phyloP scores from a whole-genome alignment of 225 moss, liverwort and hornwort genomes.

The Neckera pumila region DNA sequence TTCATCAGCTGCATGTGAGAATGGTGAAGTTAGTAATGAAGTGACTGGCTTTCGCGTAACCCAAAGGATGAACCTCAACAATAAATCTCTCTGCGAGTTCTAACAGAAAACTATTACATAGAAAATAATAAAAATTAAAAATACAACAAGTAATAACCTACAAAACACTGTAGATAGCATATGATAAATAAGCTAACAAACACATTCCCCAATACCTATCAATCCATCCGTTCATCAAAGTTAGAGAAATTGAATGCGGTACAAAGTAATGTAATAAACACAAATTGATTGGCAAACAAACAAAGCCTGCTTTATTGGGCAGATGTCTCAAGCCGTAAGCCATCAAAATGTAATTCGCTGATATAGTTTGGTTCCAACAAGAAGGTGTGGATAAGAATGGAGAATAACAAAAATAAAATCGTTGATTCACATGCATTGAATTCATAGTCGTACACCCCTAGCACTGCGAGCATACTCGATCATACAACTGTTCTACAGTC shows the following conservation, averaged over 20 bases:
- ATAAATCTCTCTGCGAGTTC: background rate
- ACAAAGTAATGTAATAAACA: background rate
- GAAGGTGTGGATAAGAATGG: background rate
- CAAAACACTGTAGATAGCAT: background rate
- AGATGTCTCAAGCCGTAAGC: background rate
- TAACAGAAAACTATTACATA: background rate
- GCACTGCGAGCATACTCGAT: background rate
- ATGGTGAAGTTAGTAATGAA: background rate
- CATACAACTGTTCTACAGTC: background rate
- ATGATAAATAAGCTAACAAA: background rate
- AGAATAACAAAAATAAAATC: background rate
- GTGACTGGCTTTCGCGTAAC: background rate
- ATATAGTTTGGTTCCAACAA: background rate
- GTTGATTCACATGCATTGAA: background rate
- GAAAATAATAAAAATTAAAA: background rate
- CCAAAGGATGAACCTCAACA: background rate
- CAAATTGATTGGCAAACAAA: background rate
- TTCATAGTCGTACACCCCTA: background rate
- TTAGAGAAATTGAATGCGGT: background rate
- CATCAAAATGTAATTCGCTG: background rate
- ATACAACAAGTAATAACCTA: background rate
- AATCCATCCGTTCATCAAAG: background rate
- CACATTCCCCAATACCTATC: too few relatives aligned
- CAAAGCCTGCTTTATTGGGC: background rate
- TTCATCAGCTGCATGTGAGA: background rate